phyloP scores from a whole-genome alignment of 2,329 filamentous ascomycete species.

The Colletotrichum tabaci region DNA sequence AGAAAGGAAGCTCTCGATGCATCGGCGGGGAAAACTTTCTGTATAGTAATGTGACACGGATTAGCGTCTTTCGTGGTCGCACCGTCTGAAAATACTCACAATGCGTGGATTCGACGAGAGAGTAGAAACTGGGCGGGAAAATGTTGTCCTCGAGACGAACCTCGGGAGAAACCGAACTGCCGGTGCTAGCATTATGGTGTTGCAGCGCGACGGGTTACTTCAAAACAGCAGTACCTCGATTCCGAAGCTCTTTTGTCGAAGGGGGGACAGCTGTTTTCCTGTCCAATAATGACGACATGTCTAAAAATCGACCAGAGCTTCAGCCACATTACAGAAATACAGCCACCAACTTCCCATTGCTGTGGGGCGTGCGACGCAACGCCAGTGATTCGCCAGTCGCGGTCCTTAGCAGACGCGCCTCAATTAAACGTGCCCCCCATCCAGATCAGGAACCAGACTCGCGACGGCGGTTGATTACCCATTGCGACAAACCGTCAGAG shows the following conservation, averaged over 20 bases:
- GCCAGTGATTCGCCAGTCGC: slow-evolving; percentile 20
- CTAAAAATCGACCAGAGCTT: slow-evolving; percentile 4
- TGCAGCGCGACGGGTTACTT: not conserved
- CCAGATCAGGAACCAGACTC: not conserved
- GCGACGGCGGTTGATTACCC: slow-evolving; percentile 1
- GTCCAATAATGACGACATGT: slow-evolving; percentile 26
- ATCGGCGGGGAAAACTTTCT: slow-evolving; percentile 73
- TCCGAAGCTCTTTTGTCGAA: slow-evolving; percentile 24
- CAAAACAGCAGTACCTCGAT: not conserved
- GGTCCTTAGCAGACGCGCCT: slow-evolving; percentile 37
- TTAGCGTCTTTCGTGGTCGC: slow-evolving; percentile 36
- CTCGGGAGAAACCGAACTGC: slow-evolving; percentile 46
- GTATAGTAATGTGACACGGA: not conserved
- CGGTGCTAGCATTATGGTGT: slow-evolving; percentile 51
- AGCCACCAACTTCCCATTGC: slow-evolving; percentile 12
- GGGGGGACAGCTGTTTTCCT: slow-evolving; percentile 14
- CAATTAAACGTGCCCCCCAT: slow-evolving; percentile 41
- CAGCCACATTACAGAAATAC: not conserved
- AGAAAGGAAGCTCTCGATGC: slow-evolving; percentile 63
- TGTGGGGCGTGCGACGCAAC: slow-evolving; percentile 6
- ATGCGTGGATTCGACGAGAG: slow-evolving; percentile 68
- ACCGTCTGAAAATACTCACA: slow-evolving; percentile 56
- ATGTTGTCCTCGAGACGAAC: slow-evolving; percentile 5
- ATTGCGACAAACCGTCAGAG: not conserved
- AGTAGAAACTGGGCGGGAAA: slow-evolving; percentile 59